Base-by-base conservation (phyloP, 495 filamentous ascomycete genomes). In the Chaetomium cochliodes region DNA sequence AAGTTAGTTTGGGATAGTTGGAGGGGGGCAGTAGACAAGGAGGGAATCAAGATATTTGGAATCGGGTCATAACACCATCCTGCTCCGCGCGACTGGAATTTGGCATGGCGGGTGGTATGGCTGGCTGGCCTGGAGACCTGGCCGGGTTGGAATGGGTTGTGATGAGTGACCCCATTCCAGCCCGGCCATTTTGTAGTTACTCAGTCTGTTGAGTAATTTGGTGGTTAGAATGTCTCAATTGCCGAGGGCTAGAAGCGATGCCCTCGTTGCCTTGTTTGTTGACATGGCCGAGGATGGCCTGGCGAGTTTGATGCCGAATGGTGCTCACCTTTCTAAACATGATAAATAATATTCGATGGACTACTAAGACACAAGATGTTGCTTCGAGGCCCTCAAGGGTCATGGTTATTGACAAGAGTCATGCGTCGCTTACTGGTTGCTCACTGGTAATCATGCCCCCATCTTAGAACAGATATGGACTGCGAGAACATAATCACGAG, bases 151-250 rank as follows among this genome's bases (percentile, higher is more conserved):
- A 62, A 62, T 62, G 60, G n/a, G 60, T 62, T 41, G 50, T 37
- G 50, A 33, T 25, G 60, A 54, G 50, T 50, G 47, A 62, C 50
- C 1, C 52, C 60, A 63, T 63, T 63, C 60, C 60, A 56, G 13
- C 41, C 28, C 41, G 28, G 41, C 41, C 60, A 41, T 16, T 37
- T 46, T 54, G 51, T 63, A n/a, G 12, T 56, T 18, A 15, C 20
- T 22, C 18, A n/a, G 25, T 9, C 5, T 33, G 22, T 50, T 26
- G n/a, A 49, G 23, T 37, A 13, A 22, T 2, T 30, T 26, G 37
- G 9, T 0, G 12, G n/a, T 12, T 20, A 51, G 28, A 22, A 62
- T 54, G 49, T 62, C 46, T 52, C 59, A 62, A 20, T 42, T 62
- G 7, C 33, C 49, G 46, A 60, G 58, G 51, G 6, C 15, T 2